A percentile compares a stretch with the other conserved stretches of the same genome.
Evolutionary conservation across 2,329 filamentous ascomycete species (phyloP).

Genomic region (Nemania bipapillata): DNA sequence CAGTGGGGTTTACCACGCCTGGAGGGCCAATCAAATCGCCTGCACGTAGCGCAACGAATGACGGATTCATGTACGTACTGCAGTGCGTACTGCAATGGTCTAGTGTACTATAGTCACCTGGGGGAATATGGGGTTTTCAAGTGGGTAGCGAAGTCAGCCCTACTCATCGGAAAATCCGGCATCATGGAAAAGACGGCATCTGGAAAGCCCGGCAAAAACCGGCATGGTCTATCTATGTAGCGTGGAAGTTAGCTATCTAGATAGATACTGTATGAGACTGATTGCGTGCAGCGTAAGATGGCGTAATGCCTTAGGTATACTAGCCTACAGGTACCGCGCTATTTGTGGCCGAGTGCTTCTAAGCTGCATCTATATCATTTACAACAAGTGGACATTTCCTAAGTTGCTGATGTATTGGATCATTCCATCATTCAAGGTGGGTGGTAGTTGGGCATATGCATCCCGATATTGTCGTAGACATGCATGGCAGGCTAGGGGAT

Average conservation of each 20-base stretch:
- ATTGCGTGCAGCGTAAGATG: too few species aligned
- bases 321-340: too few species aligned
- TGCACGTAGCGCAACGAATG: conserved; percentile 29
- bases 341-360: too few species aligned
- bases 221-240: conserved; percentile 1
- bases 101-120: conserved; percentile 24
- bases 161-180: conserved; percentile 36
- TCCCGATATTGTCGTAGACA: not conserved
- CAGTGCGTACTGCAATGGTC: not conserved
- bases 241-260: not conserved
- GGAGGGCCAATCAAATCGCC: conserved; percentile 20
- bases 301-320: too few species aligned
- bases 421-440: not conserved
- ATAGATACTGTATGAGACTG: too few species aligned
- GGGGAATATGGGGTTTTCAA: conserved; percentile 8
- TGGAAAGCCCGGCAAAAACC: conserved; percentile 4
- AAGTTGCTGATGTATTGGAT: not conserved
- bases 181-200: conserved; percentile 29
- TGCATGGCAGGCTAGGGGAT: not conserved
- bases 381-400: too few species aligned
- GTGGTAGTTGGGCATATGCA: not conserved
- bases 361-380: too few species aligned
- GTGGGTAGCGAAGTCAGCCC: conserved; percentile 36
- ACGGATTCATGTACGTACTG: not conserved
- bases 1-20: not conserved